Conservation (phyloP, 2,329 filamentous ascomycete species). For the Fusarium keratoplasticum region DNA sequence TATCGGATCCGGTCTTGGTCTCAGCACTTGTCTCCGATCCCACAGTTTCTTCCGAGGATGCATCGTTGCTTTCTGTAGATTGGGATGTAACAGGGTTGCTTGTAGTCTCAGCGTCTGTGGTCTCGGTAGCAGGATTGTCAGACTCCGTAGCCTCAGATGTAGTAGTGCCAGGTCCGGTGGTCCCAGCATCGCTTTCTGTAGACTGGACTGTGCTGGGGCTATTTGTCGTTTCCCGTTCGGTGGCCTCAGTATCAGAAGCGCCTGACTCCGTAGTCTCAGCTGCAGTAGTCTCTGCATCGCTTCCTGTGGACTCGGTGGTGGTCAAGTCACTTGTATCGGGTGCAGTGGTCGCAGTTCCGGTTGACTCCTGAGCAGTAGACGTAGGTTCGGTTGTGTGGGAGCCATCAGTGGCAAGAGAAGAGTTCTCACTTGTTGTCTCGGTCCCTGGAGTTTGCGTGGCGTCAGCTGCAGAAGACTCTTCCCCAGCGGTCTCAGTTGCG, state of each 20-base stretch:
- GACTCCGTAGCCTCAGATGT: too few species aligned
- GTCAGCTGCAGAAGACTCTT: neutral
- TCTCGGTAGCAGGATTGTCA: too few species aligned
- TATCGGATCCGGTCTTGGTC: neutral
- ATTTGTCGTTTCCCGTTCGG: too few species aligned
- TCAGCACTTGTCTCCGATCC: neutral
- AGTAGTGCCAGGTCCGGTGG: too few species aligned
- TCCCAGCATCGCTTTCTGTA: too few species aligned
- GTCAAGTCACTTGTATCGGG: neutral
- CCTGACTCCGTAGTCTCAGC: neutral
- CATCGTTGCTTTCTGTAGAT: neutral
- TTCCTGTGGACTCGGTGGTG: neutral
- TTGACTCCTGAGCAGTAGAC: neutral
- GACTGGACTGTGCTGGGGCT: too few species aligned
- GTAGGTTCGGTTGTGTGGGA: neutral
- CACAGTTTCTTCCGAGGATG: neutral
- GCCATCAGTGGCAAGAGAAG: neutral
- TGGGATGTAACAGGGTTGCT: neutral
- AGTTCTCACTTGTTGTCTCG: neutral
- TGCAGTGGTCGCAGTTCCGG: neutral
- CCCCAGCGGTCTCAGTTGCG: neutral
- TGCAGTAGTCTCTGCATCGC: neutral
- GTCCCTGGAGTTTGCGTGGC: neutral
- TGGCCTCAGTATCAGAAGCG: too few species aligned
- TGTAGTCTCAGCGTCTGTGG: neutral